phyloP scores from a whole-genome alignment of 2,329 filamentous ascomycete species.

The Botrytis deweyae region DNA sequence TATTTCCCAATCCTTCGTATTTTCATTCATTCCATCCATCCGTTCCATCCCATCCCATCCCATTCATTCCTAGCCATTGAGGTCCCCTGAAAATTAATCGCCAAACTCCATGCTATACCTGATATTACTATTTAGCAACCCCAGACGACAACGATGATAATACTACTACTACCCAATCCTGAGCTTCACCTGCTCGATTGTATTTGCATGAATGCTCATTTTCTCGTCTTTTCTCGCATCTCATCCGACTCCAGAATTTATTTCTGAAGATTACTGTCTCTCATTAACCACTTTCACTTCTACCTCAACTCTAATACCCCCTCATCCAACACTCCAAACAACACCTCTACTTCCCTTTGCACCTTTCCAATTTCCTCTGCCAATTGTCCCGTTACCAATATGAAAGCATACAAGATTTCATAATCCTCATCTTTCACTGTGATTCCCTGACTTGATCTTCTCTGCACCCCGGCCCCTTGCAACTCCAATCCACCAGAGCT shows the following conservation, averaged over 20 bases:
- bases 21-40: neutral
- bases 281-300: neutral
- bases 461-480: neutral
- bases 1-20: neutral
- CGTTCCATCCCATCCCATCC: neutral
- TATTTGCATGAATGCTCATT: no score
- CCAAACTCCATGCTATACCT: neutral
- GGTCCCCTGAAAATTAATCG: neutral
- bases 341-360: conserved; percentile 58
- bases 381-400: conserved; percentile 65
- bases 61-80: neutral
- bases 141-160: no score
- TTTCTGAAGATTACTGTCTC: neutral
- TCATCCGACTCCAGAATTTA: neutral
- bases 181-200: neutral
- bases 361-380: conserved; percentile 63
- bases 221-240: neutral
- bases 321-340: conserved; percentile 63
- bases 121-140: neutral
- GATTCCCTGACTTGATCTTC: conserved; percentile 24
- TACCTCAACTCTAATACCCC: conserved; percentile 58
- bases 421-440: conserved; percentile 74
- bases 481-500: neutral
- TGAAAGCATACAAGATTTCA: conserved; percentile 89
- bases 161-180: neutral